Base-by-base conservation (phyloP, 1,139 yeast genomes). In the Komagataea norvegica region DNA sequence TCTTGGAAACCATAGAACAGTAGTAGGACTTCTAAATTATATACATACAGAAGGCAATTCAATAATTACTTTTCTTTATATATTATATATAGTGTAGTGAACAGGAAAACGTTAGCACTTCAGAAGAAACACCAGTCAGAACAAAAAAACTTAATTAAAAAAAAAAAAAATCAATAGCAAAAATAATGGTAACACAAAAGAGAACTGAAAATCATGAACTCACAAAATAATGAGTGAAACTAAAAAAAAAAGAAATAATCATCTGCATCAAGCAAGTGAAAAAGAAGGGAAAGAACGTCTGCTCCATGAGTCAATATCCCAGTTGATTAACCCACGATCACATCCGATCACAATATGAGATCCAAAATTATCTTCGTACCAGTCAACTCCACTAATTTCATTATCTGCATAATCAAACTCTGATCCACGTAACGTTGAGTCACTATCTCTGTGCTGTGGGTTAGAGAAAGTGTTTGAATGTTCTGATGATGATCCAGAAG, bases 301-400 rank as follows among this genome's bases (percentile, higher is more conserved):
- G 24, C 70, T 66, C 74, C 75, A 69, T 8, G 72, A 61, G 44
- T 72, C 70, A 27, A 73, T 64, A 33, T 68, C 68, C 77, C 77
- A 72, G 43, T 64, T 63, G 36, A 70, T 57, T 25, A 73, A 58
- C 2, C 77, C 77, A 36, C 64, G 65, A 38, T 68, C 68, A 22
- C 69, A 61, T 2, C 77, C 77, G 25, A 72, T 64, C 10, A 69
- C 59, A 22, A 73, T 50, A 25, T 68, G 64, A 15, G 68, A 61
- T 1, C 72, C 72, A 19, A 54, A 45, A 17, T 49, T 43, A 42
- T 62, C 67, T 34, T 61, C 62, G 33, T 65, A 54, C 62, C 74
- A 64, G 42, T 69, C 74, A 37, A 73, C 52, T 1, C 79, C 79
- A 24, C 68, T 61, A 5, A 72, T 64, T 42, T 71, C 74, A 42